These are phyloP conservation scores for Selenicereus undatus DNA, from an alignment of 148 eudicot species.

Conservation along the genomic window DNA sequence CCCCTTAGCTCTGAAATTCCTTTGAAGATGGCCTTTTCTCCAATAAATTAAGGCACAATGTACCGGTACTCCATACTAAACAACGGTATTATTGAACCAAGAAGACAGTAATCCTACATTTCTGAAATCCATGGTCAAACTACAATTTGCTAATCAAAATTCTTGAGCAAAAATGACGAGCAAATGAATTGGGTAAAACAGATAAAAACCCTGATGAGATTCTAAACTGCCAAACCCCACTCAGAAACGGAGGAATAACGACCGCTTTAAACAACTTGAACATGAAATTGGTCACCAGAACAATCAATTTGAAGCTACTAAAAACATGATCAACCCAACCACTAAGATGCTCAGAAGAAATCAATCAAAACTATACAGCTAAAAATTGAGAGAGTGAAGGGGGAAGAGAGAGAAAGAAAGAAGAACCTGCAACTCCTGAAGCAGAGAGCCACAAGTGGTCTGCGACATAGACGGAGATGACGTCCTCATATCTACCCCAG, in stretches of 20 bases:
- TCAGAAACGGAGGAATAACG: not conserved
- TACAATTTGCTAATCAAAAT: not conserved
- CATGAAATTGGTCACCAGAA: not conserved
- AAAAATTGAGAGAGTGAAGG: not conserved
- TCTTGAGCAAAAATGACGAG: not conserved
- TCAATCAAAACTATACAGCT: not conserved
- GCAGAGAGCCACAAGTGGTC: slow-evolving; percentile 44
- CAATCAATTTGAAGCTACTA: not conserved
- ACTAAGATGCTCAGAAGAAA: not conserved
- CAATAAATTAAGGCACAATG: not conserved
- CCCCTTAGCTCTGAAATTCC: not conserved
- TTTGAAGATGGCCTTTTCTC: not conserved
- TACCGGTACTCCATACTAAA: not conserved
- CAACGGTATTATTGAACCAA: not conserved
- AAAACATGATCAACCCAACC: not conserved
- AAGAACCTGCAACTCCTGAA: slow-evolving; percentile 48
- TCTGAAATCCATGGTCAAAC: not conserved
- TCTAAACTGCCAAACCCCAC: not conserved
- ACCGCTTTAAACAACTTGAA: not conserved
- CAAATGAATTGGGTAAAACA: not conserved
- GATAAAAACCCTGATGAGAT: not conserved
- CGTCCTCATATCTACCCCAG: slow-evolving; percentile 2
- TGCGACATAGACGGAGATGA: slow-evolving; percentile 29
- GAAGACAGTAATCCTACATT: not conserved
- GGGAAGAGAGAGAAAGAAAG: not conserved